Percentiles rank a stretch among this genome's conserved stretches.
These are phyloP conservation scores for Hibiscus syriacus DNA, from an alignment of 345 rosid genomes.

Conservation along the genomic window DNA sequence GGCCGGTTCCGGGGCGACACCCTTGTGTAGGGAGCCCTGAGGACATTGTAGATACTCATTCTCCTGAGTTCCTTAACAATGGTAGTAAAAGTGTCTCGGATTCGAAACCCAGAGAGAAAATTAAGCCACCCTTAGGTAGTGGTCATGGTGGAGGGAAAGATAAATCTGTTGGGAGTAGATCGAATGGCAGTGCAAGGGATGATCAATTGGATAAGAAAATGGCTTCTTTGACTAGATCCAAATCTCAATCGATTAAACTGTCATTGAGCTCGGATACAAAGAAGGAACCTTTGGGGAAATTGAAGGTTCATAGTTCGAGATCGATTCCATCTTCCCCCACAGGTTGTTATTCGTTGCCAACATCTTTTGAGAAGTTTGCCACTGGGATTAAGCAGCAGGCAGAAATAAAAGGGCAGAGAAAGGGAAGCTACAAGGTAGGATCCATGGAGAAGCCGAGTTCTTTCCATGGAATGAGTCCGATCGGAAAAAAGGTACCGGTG, in stretches of 20 bases:
- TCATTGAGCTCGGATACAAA: slow-evolving; percentile 46
- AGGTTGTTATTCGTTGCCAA: slow-evolving; percentile 82
- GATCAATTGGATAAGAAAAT: slow-evolving; percentile 36
- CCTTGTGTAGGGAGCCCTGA: slow-evolving; percentile 94
- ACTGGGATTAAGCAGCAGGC: slow-evolving; percentile 71
- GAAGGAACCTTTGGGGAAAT: slow-evolving; percentile 47
- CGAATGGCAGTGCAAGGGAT: slow-evolving; percentile 46
- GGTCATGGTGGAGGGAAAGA: slow-evolving; percentile 37
- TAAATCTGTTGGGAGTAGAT: slow-evolving; percentile 33
- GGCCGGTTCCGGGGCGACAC: slow-evolving; percentile 95
- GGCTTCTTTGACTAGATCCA: slow-evolving; percentile 37
- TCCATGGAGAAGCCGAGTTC: slow-evolving; percentile 42
- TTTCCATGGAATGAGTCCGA: slow-evolving; percentile 41
- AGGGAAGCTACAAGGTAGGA: slow-evolving; percentile 43
- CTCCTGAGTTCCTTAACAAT: slow-evolving; percentile 60
- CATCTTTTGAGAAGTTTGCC: slow-evolving; percentile 75
- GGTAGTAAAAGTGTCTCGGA: slow-evolving; percentile 20
- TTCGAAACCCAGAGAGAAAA: slow-evolving; percentile 42
- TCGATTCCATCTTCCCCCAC: slow-evolving; percentile 86
- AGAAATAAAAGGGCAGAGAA: slow-evolving; percentile 50
- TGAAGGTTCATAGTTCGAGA: slow-evolving; percentile 56
- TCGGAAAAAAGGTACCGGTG: slow-evolving; percentile 45
- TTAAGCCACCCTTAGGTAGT: slow-evolving; percentile 26
- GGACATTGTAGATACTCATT: slow-evolving; percentile 82
- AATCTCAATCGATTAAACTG: slow-evolving; percentile 41